Conservation (phyloP, 441 rosid species). For the Syzygium malaccense region DNA sequence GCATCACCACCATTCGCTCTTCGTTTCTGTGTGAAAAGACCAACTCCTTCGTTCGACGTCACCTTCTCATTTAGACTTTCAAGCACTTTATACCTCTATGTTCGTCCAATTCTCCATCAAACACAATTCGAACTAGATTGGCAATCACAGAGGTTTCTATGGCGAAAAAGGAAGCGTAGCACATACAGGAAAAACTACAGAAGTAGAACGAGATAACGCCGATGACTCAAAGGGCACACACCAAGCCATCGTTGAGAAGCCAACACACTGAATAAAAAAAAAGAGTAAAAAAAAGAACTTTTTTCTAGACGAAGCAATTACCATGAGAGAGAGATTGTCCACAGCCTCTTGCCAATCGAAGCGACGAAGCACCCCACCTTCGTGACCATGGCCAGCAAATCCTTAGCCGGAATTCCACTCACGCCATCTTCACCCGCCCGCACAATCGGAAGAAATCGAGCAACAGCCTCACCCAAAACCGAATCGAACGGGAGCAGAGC, state of each 20-base stretch:
- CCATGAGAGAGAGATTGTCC: not conserved
- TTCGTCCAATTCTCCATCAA: too few species aligned
- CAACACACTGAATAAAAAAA: not conserved
- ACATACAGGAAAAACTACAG: not conserved
- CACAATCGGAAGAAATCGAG: fast-evolving
- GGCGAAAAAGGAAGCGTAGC: not conserved
- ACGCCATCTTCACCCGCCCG: not conserved
- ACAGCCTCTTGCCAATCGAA: not conserved
- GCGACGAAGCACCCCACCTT: too few species aligned
- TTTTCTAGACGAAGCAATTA: not conserved
- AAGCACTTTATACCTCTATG: not conserved
- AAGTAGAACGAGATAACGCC: not conserved
- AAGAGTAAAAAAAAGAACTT: not conserved
- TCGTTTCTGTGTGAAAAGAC: not conserved
- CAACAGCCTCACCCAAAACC: not conserved
- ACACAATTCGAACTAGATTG: not conserved
- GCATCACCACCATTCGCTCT: not conserved
- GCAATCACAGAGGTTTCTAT: not conserved
- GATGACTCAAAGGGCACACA: not conserved
- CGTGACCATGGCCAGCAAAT: not conserved
- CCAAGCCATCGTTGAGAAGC: not conserved
- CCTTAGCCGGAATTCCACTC: not conserved
- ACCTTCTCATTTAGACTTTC: not conserved
- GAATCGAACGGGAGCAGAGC: not conserved
- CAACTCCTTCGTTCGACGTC: not conserved